phyloP scores from a whole-genome alignment of 2,329 filamentous ascomycete species.

The Ascochyta rabiei region DNA sequence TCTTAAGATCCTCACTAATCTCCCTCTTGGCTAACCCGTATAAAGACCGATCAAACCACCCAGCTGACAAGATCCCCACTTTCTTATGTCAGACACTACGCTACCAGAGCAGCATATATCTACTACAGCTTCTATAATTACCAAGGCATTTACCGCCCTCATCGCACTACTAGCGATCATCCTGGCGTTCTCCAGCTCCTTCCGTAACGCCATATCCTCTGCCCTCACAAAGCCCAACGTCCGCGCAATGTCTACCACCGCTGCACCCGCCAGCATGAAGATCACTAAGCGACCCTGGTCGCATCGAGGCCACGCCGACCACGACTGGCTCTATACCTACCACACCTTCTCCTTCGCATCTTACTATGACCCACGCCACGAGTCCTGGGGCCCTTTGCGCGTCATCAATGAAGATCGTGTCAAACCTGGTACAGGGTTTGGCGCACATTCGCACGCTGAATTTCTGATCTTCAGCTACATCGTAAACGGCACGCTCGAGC shows the following conservation, averaged over 20 bases:
- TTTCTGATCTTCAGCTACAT: constrained; percentile 92
- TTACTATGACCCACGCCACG: constrained; percentile 70
- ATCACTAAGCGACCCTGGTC: constrained; percentile 76
- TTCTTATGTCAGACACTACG: constrained; percentile 40
- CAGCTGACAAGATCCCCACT: constrained; percentile 13
- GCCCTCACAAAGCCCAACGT: constrained; percentile 38
- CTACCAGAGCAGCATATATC: constrained; percentile 23
- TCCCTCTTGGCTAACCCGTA: constrained; percentile 25
- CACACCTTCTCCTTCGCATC: constrained; percentile 84
- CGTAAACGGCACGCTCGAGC: constrained; percentile 82
- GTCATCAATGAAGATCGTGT: constrained; percentile 92
- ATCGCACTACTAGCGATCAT: constrained; percentile 50
- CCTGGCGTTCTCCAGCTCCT: constrained; percentile 53
- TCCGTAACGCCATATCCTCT: constrained; percentile 47
- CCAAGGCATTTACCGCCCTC: constrained; percentile 38
- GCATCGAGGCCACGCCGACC: constrained; percentile 75
- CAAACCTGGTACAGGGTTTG: constrained; percentile 74
- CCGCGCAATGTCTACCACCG: constrained; percentile 50
- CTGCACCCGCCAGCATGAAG: constrained; percentile 53
- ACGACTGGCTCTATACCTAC: constrained; percentile 87
- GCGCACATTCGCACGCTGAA: constrained; percentile 82
- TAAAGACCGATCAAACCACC: constrained; percentile 30
- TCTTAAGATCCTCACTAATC: constrained; percentile 33
- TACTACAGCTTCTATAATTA: constrained; percentile 25
- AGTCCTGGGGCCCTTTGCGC: constrained; percentile 75